Base-by-base conservation (phyloP, 768 basidiomycete genomes). In the Boletus sensibilis region DNA sequence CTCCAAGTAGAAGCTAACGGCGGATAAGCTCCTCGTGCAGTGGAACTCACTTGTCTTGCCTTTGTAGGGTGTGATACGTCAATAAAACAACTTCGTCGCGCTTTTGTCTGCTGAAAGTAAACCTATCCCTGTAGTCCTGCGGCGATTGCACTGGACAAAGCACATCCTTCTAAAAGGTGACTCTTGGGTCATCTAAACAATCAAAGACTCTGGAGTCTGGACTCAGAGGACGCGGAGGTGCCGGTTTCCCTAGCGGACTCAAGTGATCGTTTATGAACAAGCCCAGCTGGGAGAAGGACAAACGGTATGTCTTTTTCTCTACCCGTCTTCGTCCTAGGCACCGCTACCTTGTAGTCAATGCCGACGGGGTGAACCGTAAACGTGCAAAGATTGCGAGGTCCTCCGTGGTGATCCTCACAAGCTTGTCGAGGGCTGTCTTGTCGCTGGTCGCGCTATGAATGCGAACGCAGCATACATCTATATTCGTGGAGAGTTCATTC, bases 181-280 rank as follows among this genome's bases (percentile, higher is more conserved):
- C 76, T 82, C 86, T 8, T 99, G 94, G 94, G 94, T 98, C 65
- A 98, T 98, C 57, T 87, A 97, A 69, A 87, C 86, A 42, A 91
- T 98, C 67, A 98, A 99, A 73, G 93, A 92, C 67, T 97, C 94
- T 21, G 96, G 93, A 92, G 66, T 97, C 94, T 21, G 96, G 96
- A 44, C 82, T 98, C 35, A 86, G 96, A 68, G 96, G 96, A 13
- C 87, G 96, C 53, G 96, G 96, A 50, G 96, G 96, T 50, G 96
- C 96, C 40, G 96, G 96, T 29, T 99, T 99, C 70, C 96, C 96
- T 0, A 90, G 88, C 61, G 96, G 96, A 23, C 79, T 98, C 64
- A 98, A 98, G 71, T 98, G 95, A 95, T 90, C 88, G 67, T 94
- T 94, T 72, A 96, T 98, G 96, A 98, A 99, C 81, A 99, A 98